These are phyloP conservation scores for Penicillium sp. DNA, from an alignment of 2,329 filamentous ascomycete genomes.

Conservation along the genomic window DNA sequence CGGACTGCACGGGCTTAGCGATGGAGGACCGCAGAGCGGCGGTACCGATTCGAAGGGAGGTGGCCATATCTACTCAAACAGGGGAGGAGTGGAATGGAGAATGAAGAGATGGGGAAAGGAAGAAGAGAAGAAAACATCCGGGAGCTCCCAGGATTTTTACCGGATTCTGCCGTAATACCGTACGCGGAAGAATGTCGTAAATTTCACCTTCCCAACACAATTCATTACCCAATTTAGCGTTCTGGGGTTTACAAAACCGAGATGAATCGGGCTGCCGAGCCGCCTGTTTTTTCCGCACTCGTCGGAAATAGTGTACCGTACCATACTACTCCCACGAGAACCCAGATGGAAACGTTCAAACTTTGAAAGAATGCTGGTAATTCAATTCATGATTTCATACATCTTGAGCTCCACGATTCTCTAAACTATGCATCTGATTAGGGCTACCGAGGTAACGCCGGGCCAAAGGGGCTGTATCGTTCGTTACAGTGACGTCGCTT, in stretches of 20 bases:
- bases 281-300: slow-evolving; percentile 3
- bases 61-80: slow-evolving; percentile 62
- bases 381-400: too few species aligned
- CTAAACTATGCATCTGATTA: slow-evolving; percentile 3
- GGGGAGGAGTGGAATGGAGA: slow-evolving; percentile 25
- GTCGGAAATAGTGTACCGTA: background rate
- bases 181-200: slow-evolving; percentile 23
- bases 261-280: slow-evolving; percentile 3
- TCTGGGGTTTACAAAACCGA: background rate
- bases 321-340: too few species aligned
- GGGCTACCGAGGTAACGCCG: slow-evolving; percentile 1
- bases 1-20: slow-evolving; percentile 61
- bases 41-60: slow-evolving; percentile 74
- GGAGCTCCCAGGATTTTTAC: slow-evolving; percentile 31
- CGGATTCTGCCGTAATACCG: slow-evolving; percentile 33
- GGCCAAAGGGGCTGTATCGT: slow-evolving; percentile 1
- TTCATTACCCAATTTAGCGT: too few species aligned
- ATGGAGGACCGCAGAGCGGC: slow-evolving; percentile 73
- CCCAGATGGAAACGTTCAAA: too few species aligned
- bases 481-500: slow-evolving; percentile 30
- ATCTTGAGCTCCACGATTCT: too few species aligned
- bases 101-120: slow-evolving; percentile 33
- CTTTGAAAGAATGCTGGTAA: too few species aligned
- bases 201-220: slow-evolving; percentile 19
- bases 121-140: slow-evolving; percentile 30